phyloP scores from a whole-genome alignment of 2,329 filamentous ascomycete genomes.

The Aspergillus flavus region DNA sequence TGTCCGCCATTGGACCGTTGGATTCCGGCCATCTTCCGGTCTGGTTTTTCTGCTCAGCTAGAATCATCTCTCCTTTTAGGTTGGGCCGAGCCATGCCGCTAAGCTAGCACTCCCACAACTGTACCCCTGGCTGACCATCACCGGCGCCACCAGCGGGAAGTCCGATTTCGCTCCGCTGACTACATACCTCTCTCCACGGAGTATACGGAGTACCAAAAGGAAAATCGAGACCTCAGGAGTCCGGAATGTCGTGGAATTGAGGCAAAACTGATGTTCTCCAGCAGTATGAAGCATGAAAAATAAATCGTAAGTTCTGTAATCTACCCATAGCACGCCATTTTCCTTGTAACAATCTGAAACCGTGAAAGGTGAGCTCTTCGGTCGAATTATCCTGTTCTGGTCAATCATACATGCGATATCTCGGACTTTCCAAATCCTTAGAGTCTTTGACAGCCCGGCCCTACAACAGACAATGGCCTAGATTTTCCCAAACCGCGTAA shows the following conservation, averaged over 20 bases:
- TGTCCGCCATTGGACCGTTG: background rate
- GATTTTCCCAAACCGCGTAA: background rate
- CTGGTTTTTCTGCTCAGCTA: conserved; percentile 2
- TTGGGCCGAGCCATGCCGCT: conserved; percentile 2
- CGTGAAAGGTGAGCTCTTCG: background rate
- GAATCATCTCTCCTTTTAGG: conserved; percentile 7
- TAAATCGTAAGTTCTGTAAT: background rate
- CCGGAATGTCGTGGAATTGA: background rate
- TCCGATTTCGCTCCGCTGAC: background rate
- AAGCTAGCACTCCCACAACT: conserved; percentile 5
- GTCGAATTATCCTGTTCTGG: background rate
- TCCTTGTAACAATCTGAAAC: background rate
- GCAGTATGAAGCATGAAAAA: background rate
- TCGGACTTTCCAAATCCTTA: background rate
- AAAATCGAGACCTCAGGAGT: background rate
- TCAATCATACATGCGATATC: background rate
- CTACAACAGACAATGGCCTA: background rate
- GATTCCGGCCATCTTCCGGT: background rate
- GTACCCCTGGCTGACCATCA: conserved; percentile 1
- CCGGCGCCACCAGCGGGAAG: background rate
- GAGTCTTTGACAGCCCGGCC: background rate
- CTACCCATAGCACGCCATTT: background rate
- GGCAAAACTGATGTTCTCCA: background rate
- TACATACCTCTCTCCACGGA: background rate
- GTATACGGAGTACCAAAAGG: background rate